Percentiles rank a stretch among this genome's conserved stretches.
These are phyloP conservation scores for Arthrinium phaeospermum DNA, from an alignment of 2,329 filamentous ascomycete species.

Conservation along the genomic window DNA sequence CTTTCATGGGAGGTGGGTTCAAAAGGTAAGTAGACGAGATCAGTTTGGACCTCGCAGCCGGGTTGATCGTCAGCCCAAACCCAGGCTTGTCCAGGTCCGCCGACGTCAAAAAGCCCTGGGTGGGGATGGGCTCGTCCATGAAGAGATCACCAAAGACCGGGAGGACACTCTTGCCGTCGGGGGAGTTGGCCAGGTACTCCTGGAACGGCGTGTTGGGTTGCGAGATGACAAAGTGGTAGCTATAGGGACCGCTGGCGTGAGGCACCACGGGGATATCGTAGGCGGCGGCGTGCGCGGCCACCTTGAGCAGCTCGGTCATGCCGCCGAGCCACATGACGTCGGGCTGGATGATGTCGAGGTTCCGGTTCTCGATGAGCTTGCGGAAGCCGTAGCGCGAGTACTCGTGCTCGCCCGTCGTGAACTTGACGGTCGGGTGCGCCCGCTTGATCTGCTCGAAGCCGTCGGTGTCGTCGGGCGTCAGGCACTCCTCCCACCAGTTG, in stretches of 20 bases:
- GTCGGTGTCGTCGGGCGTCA: constrained; percentile 90
- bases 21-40: constrained; percentile 78
- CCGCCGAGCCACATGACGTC: constrained; percentile 98
- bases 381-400: constrained; percentile 95
- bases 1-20: constrained; percentile 64
- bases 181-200: constrained; percentile 92
- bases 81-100: constrained; percentile 85
- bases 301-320: constrained; percentile 88
- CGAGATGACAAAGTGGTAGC: constrained; percentile 94
- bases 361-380: constrained; percentile 88
- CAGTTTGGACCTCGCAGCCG: constrained; percentile 70
- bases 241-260: constrained; percentile 93
- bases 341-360: constrained; percentile 92
- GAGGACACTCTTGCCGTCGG: constrained; percentile 86
- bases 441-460: constrained; percentile 89
- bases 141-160: constrained; percentile 94
- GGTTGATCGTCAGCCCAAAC: constrained; percentile 88
- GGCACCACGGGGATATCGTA: constrained; percentile 95
- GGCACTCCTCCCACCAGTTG: constrained; percentile 97
- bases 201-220: constrained; percentile 95
- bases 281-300: constrained; percentile 85
- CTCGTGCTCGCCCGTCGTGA: constrained; percentile 95
- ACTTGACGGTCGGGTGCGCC: constrained; percentile 87
- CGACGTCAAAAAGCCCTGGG: constrained; percentile 80
- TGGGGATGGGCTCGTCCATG: constrained; percentile 86